Percentiles rank a stretch among this genome's conserved stretches.
Conservation (phyloP, 1,284 basidiomycete species). For the Ceraceosorus guamensis region DNA sequence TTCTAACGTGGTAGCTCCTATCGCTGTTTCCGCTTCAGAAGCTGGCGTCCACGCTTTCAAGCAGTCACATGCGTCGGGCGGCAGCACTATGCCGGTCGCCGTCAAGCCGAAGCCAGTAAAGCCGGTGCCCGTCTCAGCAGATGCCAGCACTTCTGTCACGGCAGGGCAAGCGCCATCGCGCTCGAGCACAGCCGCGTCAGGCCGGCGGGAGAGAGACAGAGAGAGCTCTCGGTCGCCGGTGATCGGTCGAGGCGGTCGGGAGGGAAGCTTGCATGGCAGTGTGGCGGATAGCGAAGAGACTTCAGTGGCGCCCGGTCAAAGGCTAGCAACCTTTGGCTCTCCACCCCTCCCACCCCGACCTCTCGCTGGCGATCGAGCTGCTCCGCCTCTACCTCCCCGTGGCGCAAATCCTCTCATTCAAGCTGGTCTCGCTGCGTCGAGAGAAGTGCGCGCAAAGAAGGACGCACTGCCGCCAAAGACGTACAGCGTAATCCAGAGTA, state of each 20-base stretch:
- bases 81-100: background rate
- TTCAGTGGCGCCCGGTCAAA: conserved; percentile 23
- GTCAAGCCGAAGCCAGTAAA: conserved; percentile 35
- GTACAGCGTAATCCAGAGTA: conserved; percentile 43
- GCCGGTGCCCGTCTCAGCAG: conserved; percentile 32
- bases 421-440: conserved; percentile 42
- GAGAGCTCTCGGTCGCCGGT: too few species aligned
- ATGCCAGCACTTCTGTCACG: conserved; percentile 3
- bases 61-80: conserved; percentile 9
- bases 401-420: conserved; percentile 46
- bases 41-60: conserved; percentile 34
- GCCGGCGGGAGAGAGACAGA: too few species aligned
- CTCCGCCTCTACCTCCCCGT: conserved; percentile 38
- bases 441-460: conserved; percentile 37
- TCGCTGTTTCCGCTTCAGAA: conserved; percentile 9
- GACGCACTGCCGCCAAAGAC: conserved; percentile 45
- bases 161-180: too few species aligned
- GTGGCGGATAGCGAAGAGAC: conserved; percentile 15
- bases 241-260: too few species aligned
- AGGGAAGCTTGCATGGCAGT: background rate
- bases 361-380: conserved; percentile 13
- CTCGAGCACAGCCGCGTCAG: too few species aligned
- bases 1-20: background rate
- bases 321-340: conserved; percentile 7
- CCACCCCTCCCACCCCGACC: conserved; percentile 30